Evolutionary conservation across 1,284 basidiomycete genomes (phyloP), one percentile per base, ranked within the genome.

Genomic region (Psilocybe mexicana): DNA sequence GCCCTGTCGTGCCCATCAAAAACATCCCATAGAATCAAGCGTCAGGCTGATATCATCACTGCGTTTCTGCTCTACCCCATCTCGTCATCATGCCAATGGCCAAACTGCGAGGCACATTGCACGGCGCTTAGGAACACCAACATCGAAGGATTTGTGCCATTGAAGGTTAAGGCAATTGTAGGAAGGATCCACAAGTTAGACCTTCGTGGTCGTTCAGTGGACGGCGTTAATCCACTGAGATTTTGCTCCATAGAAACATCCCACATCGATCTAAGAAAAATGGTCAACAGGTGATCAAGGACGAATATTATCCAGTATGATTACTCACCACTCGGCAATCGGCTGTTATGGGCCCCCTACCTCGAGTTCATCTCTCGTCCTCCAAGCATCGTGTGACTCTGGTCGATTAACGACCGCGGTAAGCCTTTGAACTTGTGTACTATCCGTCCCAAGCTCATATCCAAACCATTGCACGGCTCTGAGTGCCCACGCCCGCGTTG

Each of bases 391-490:
- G 63, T 84, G 81, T 35, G 57, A 62, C 52, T 73, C 62, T 2
- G 84, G 82, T n/a, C 70, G 63, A 0, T 52, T 62, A n/a, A 73
- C 67, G 3, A 78, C 60, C 45, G 30, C 54, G 28, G 60, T 61
- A 74, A 82, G 78, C 59, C 77, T 74, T 42, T 58, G 57, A 7
- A 76, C 76, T 59, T 81, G 76, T 25, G 73, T 71, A 54, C 80
- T 83, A 61, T 86, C 85, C 2, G 58, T 62, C 0, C 86, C 86
- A 6, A 87, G 67, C 66, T 87, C 85, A 59, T 77, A 76, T 2
- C 70, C 66, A 67, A 78, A 86, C 85, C 84, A 88, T 65, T 75
- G 64, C 6, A 72, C 62, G 3, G 83, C 80, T 12, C 80, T 61
- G 43, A 63, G 59, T 2, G 79, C 80, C 85, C 85, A 88, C 57